phyloP scores from a whole-genome alignment of 2,329 filamentous ascomycete species.

The Parafenestella ontariensis region DNA sequence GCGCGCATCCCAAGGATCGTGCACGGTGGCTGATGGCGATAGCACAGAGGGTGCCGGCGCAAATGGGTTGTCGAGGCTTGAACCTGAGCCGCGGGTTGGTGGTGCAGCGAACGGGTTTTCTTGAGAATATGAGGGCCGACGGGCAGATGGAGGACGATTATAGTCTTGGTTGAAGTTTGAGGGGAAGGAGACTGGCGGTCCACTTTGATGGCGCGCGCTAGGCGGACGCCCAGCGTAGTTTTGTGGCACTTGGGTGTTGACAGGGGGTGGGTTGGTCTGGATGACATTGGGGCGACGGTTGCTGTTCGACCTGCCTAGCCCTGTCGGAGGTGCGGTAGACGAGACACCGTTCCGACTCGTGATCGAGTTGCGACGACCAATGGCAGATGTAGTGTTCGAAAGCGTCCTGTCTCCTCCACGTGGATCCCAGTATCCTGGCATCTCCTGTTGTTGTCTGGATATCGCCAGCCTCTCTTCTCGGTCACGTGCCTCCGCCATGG shows the following conservation, averaged over 20 bases:
- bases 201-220: slow-evolving; percentile 23
- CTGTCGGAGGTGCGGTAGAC: slow-evolving; percentile 14
- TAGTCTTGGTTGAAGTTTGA: slow-evolving; percentile 20
- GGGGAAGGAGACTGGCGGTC: slow-evolving; percentile 27
- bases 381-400: slow-evolving; percentile 8
- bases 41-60: slow-evolving; percentile 2
- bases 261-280: slow-evolving; percentile 27
- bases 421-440: slow-evolving; percentile 31
- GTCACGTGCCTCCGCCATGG: slow-evolving; percentile 31
- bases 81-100: slow-evolving; percentile 10
- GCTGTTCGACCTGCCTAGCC: slow-evolving; percentile 23
- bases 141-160: slow-evolving; percentile 27
- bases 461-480: slow-evolving; percentile 29
- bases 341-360: slow-evolving; percentile 32
- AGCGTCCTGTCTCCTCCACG: slow-evolving; percentile 20
- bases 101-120: slow-evolving; percentile 28
- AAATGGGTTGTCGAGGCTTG: slow-evolving; percentile 22
- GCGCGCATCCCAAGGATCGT: slow-evolving; percentile 37
- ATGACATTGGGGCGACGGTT: slow-evolving; percentile 31
- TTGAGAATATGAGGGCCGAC: slow-evolving; percentile 25
- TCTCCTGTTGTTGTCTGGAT: slow-evolving; percentile 32
- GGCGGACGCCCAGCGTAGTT: slow-evolving; percentile 22
- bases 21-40: slow-evolving; percentile 7
- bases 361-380: slow-evolving; percentile 23
- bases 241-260: slow-evolving; percentile 17